phyloP scores from a whole-genome alignment of 495 filamentous ascomycete genomes.

The Penicillium paxilli region DNA sequence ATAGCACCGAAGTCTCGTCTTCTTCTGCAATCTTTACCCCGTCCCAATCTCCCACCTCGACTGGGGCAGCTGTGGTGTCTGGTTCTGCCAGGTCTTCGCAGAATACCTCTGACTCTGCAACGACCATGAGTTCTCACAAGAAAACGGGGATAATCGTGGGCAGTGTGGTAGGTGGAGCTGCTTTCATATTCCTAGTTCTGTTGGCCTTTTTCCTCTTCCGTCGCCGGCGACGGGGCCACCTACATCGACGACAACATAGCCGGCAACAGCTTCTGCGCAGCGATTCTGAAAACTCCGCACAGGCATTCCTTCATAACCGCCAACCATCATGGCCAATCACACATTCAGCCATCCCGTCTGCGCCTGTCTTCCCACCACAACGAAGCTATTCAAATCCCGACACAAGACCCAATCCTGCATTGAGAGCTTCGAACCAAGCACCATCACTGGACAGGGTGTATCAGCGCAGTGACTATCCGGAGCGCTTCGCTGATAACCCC shows the following conservation, averaged over 20 bases:
- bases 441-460: slow-evolving; percentile 6
- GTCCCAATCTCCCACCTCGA: not conserved
- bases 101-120: not conserved
- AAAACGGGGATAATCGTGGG: slow-evolving; percentile 24
- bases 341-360: not conserved
- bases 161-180: slow-evolving; percentile 26
- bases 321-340: slow-evolving; percentile 3
- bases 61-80: slow-evolving; percentile 1
- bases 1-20: not conserved
- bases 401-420: not conserved
- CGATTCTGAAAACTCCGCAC: slow-evolving; percentile 12
- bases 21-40: not conserved
- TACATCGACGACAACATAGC: slow-evolving; percentile 4
- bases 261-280: slow-evolving; percentile 19
- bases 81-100: not conserved
- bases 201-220: slow-evolving; percentile 21
- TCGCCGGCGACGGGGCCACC: slow-evolving; percentile 14
- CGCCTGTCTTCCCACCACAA: slow-evolving; percentile 1
- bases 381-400: not conserved
- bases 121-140: too few relatives aligned
- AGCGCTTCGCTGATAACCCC: not conserved
- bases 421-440: slow-evolving; percentile 7
- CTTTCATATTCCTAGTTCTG: slow-evolving; percentile 21
- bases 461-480: not conserved
- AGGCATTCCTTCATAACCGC: not conserved